phyloP scores from a whole-genome alignment of 83 land plant genomes.

The Isoetes engelmannii region DNA sequence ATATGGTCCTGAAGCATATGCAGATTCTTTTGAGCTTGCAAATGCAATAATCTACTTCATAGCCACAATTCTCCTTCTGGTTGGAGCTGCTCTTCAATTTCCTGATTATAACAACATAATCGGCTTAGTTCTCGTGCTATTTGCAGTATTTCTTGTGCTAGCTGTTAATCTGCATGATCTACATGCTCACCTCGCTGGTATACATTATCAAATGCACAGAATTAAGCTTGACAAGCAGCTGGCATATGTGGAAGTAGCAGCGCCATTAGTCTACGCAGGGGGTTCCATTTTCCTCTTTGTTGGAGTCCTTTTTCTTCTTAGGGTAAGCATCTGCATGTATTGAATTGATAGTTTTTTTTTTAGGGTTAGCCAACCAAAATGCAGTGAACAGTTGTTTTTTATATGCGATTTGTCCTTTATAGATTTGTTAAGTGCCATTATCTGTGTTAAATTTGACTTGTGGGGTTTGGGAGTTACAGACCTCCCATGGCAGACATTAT shows the following conservation, averaged over 20 bases:
- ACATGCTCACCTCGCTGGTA: slow-evolving; percentile 21
- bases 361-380: too few relatives aligned
- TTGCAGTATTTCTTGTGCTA: slow-evolving; percentile 12
- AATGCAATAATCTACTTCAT: slow-evolving; percentile 16
- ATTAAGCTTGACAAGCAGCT: slow-evolving; percentile 18
- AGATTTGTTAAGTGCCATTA: too few relatives aligned
- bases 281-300: slow-evolving; percentile 12
- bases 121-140: slow-evolving; percentile 12
- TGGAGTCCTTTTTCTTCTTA: slow-evolving; percentile 9
- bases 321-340: slow-evolving; percentile 5
- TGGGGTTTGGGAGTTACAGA: background rate
- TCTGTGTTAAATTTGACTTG: background rate
- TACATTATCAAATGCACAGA: background rate
- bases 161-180: slow-evolving; percentile 19
- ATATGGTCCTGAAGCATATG: slow-evolving; percentile 11
- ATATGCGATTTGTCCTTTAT: too few relatives aligned
- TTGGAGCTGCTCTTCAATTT: slow-evolving; percentile 1
- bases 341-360: too few relatives aligned
- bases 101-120: slow-evolving; percentile 3
- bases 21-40: slow-evolving; percentile 1
- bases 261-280: slow-evolving; percentile 15
- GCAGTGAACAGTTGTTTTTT: too few relatives aligned
- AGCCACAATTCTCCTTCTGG: slow-evolving; percentile 15
- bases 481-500: slow-evolving; percentile 4
- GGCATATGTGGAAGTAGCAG: slow-evolving; percentile 17